Percentiles rank a stretch among this genome's conserved stretches.
Conservation (phyloP, 2,329 filamentous ascomycete species). For the Cylindrodendrum hubeiense region DNA sequence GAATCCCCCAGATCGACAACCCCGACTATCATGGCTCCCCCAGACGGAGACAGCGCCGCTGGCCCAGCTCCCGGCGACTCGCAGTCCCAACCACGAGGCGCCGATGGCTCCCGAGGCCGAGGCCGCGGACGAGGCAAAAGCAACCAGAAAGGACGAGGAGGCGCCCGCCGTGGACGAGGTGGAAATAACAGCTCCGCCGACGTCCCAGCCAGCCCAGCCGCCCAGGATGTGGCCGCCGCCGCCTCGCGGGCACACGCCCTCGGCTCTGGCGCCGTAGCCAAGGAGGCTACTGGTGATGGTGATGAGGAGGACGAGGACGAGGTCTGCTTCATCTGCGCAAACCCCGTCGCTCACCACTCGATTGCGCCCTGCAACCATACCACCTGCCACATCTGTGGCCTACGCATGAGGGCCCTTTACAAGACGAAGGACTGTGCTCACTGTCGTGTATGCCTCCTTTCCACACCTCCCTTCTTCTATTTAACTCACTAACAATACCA, state of each 20-base stretch:
- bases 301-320: constrained; percentile 75
- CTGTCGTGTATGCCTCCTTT: constrained; percentile 76
- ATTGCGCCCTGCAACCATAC: constrained; percentile 95
- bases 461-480: neutral
- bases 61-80: constrained; percentile 33
- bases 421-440: constrained; percentile 98
- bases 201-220: constrained; percentile 45
- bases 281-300: constrained; percentile 49
- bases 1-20: constrained; percentile 4
- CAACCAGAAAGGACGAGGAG: constrained; percentile 53
- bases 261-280: constrained; percentile 39
- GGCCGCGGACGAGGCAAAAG: constrained; percentile 58
- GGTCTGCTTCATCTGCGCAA: constrained; percentile 98
- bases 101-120: constrained; percentile 50
- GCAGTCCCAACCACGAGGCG: constrained; percentile 35
- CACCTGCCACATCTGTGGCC: constrained; percentile 95
- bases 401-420: constrained; percentile 92
- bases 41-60: constrained; percentile 28
- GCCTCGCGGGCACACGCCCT: constrained; percentile 53
- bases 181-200: constrained; percentile 38
- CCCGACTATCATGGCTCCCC: constrained; percentile 32
- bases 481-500: constrained; percentile 34
- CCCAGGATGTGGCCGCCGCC: constrained; percentile 47
- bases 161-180: constrained; percentile 48
- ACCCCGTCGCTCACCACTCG: constrained; percentile 86